phyloP scores from a whole-genome alignment of 2,329 filamentous ascomycete species.

The Ophiostoma sp. region DNA sequence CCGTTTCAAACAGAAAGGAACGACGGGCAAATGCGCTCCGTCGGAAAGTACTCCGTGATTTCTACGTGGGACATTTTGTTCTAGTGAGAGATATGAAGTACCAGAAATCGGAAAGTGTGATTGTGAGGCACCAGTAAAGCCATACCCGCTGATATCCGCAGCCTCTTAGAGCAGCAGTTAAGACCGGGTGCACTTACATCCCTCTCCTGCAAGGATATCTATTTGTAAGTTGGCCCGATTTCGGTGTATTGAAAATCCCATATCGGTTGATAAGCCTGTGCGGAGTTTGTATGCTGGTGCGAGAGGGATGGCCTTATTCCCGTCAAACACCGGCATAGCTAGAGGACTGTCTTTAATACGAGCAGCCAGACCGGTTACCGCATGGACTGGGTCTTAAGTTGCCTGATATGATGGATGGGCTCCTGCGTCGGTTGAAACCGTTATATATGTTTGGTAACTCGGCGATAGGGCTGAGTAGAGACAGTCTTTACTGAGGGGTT shows the following conservation, averaged over 20 bases:
- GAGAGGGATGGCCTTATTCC: not conserved
- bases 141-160: not conserved
- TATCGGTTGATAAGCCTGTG: not conserved
- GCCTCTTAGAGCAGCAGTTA: not conserved
- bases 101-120: not conserved
- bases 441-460: too few species aligned
- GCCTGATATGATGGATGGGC: too few species aligned
- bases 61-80: not conserved
- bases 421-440: too few species aligned
- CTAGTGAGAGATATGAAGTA: not conserved
- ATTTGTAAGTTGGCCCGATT: constrained; percentile 1
- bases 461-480: too few species aligned
- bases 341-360: not conserved
- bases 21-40: not conserved
- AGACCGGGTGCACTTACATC: not conserved
- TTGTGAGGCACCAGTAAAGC: not conserved
- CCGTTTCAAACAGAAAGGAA: not conserved
- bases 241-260: not conserved
- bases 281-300: not conserved
- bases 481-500: too few species aligned
- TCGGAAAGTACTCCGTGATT: not conserved
- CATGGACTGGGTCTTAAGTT: too few species aligned
- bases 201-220: not conserved
- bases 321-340: not conserved
- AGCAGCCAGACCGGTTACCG: too few species aligned